Evolutionary conservation across 371 early-diverging fungal species (phyloP).

Genomic region (Saksenaea oblongispora): DNA sequence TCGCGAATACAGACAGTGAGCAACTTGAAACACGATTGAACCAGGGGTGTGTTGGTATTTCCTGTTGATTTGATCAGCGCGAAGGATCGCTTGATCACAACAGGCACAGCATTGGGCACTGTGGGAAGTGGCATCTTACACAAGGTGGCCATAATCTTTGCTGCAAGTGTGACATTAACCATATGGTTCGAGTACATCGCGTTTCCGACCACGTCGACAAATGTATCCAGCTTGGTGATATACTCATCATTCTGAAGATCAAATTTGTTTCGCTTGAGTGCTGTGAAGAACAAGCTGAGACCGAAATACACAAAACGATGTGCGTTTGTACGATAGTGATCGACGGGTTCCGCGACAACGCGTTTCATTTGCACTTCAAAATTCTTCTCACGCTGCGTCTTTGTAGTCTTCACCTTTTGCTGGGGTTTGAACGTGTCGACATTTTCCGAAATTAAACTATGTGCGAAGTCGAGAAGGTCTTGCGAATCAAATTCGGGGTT

Average conservation of each 20-base stretch:
- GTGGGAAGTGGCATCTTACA: slow-evolving; percentile 72
- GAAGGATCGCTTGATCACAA: slow-evolving; percentile 77
- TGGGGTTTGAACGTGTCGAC: slow-evolving; percentile 58
- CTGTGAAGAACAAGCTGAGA: slow-evolving; percentile 69
- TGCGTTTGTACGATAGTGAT: slow-evolving; percentile 77
- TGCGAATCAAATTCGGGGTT: slow-evolving; percentile 71
- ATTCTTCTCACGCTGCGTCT: slow-evolving; percentile 61
- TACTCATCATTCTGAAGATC: slow-evolving; percentile 55
- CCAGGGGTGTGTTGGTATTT: slow-evolving; percentile 69
- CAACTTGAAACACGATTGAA: slow-evolving; percentile 81
- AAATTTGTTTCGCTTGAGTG: slow-evolving; percentile 70
- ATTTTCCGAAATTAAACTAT: slow-evolving; percentile 83
- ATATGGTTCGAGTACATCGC: slow-evolving; percentile 80
- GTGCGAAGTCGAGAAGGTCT: slow-evolving; percentile 78
- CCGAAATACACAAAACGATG: slow-evolving; percentile 94
- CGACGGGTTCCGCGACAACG: slow-evolving; percentile 47
- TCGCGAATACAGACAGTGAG: slow-evolving; percentile 78
- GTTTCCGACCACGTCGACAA: slow-evolving; percentile 81
- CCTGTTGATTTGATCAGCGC: slow-evolving; percentile 67
- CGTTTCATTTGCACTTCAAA: slow-evolving; percentile 76
- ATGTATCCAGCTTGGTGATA: slow-evolving; percentile 70
- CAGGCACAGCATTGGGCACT: slow-evolving; percentile 64
- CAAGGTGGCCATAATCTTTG: slow-evolving; percentile 70
- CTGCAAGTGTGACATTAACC: slow-evolving; percentile 65
- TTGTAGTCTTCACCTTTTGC: slow-evolving; percentile 43